phyloP scores from a whole-genome alignment of 371 early-diverging fungal genomes.

The Mucor racemosus region DNA sequence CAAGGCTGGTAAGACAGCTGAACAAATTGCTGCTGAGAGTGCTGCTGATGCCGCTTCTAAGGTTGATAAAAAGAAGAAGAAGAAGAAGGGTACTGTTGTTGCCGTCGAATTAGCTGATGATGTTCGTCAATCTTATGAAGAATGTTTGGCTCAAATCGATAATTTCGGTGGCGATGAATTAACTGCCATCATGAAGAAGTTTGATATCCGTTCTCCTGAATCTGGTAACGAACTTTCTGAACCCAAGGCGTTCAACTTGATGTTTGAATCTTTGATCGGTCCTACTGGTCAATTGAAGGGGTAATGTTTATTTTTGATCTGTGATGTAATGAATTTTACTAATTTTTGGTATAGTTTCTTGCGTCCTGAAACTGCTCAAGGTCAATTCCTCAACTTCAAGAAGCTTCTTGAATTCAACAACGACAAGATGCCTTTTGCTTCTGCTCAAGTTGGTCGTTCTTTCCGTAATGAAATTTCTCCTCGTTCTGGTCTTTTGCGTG shows the following conservation, averaged over 20 bases:
- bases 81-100: constrained; percentile 67
- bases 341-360: constrained; percentile 67
- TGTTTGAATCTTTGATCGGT: constrained; percentile 99
- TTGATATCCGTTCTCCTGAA: constrained; percentile 92
- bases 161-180: constrained; percentile 91
- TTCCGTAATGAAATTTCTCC: constrained; percentile 99
- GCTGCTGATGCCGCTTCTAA: constrained; percentile 57
- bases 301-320: constrained; percentile 29
- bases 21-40: constrained; percentile 34
- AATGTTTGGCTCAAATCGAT: constrained; percentile 92
- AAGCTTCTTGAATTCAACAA: constrained; percentile 97
- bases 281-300: constrained; percentile 96
- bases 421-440: constrained; percentile 99
- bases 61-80: constrained; percentile 74
- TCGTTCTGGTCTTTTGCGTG: constrained; percentile 96
- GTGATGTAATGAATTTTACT: not conserved
- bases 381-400: constrained; percentile 99
- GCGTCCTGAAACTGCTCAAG: constrained; percentile 99
- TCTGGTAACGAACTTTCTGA: constrained; percentile 91
- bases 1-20: constrained; percentile 49
- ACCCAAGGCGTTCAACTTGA: constrained; percentile 98
- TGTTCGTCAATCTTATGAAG: constrained; percentile 75
- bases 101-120: constrained; percentile 72
- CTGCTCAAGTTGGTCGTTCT: constrained; percentile 97
- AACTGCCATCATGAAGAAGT: constrained; percentile 84